A percentile compares a stretch with the other conserved stretches of the same genome.
phyloP scores from a whole-genome alignment of 148 eudicot species.

The Fagopyrum homotropicum region DNA sequence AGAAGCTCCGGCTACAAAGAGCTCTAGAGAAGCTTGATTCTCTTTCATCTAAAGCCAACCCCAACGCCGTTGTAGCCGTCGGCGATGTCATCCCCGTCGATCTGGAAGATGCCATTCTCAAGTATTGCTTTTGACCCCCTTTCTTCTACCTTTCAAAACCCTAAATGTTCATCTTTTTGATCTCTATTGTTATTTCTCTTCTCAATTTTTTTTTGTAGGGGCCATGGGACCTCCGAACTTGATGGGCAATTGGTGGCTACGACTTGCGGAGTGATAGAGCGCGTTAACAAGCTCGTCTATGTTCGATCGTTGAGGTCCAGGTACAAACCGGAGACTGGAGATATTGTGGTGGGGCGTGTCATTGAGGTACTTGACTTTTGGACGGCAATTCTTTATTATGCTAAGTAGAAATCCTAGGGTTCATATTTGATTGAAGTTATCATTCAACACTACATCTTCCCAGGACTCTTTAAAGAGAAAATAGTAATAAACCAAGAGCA shows the following conservation, averaged over 20 bases:
- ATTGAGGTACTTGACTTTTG: constrained; percentile 55
- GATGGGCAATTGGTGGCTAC: constrained; percentile 72
- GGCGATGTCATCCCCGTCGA: constrained; percentile 69
- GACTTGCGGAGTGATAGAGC: constrained; percentile 81
- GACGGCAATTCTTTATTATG: background rate
- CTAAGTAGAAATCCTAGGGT: too few relatives aligned
- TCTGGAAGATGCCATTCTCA: constrained; percentile 65
- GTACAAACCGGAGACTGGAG: constrained; percentile 96
- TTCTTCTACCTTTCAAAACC: constrained; percentile 3
- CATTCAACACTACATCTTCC: background rate
- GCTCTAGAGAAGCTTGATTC: constrained; percentile 55
- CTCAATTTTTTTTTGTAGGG: constrained; percentile 36
- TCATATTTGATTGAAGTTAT: background rate
- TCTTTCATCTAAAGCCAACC: constrained; percentile 39
- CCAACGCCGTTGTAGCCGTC: constrained; percentile 61
- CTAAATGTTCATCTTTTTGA: background rate
- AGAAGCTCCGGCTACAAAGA: constrained; percentile 59
- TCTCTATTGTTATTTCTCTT: background rate
- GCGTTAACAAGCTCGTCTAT: constrained; percentile 71
- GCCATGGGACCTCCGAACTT: constrained; percentile 75
- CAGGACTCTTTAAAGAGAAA: background rate
- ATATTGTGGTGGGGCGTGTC: constrained; percentile 80
- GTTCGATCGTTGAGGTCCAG: constrained; percentile 83
- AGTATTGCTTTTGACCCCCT: constrained; percentile 29
- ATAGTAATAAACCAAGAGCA: background rate